Percentiles rank a stretch among this genome's conserved stretches.
Evolutionary conservation across 139 green algal species (phyloP).

Genomic region (Picochlorum costavermella): DNA sequence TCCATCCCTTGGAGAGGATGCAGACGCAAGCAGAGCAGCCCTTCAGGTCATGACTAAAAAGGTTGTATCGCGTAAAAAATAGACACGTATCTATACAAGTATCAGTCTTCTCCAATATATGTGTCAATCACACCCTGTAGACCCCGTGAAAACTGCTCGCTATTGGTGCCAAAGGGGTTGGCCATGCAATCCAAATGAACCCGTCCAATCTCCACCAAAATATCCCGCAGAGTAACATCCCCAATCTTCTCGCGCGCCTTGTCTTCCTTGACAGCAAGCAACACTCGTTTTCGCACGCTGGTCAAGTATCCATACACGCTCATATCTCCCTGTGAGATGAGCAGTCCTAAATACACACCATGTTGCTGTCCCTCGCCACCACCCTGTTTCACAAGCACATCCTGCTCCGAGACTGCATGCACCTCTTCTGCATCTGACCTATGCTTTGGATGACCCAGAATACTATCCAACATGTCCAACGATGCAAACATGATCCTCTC

Average conservation of each 20-base stretch:
- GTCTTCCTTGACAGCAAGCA: neutral
- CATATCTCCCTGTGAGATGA: neutral
- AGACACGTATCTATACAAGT: neutral
- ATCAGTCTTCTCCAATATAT: slow-evolving; percentile 1
- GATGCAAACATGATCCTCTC: neutral
- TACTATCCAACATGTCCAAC: neutral
- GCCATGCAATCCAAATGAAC: too few relatives aligned
- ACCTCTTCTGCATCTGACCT: too few relatives aligned
- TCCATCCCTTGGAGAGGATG: neutral
- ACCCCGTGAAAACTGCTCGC: neutral
- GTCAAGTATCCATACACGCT: slow-evolving; percentile 1
- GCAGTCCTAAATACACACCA: neutral
- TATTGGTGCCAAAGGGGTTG: too few relatives aligned
- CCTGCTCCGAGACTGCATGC: too few relatives aligned
- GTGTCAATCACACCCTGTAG: neutral
- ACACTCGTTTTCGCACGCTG: neutral
- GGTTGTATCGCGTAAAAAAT: slow-evolving; percentile 7
- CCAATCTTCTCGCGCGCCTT: neutral
- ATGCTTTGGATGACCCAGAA: too few relatives aligned
- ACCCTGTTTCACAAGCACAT: neutral
- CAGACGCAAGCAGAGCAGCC: slow-evolving; percentile 5
- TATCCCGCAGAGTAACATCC: neutral
- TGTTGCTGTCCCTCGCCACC: neutral
- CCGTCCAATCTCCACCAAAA: neutral
- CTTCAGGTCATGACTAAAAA: slow-evolving; percentile 5